Evolutionary conservation across 257 asterid species (phyloP).

Genomic region (Penstemon barbatus): DNA sequence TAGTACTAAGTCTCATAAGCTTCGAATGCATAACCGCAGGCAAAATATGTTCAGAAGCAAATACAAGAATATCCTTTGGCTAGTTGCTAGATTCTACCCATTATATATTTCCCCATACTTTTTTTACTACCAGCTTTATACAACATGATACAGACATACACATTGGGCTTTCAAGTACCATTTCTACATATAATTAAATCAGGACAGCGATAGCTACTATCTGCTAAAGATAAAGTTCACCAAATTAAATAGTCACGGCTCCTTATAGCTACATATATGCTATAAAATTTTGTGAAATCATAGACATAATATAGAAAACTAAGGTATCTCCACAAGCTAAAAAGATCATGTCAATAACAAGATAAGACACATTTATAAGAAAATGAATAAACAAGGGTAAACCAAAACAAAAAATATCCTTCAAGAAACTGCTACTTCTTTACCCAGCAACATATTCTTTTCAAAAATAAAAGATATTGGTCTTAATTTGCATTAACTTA

Average conservation of each 20-base stretch:
- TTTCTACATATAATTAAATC: neutral
- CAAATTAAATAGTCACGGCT: conserved; percentile 2
- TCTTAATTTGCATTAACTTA: conserved; percentile 30
- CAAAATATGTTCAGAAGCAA: neutral
- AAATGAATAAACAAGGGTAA: neutral
- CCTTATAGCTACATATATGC: neutral
- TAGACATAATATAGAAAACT: neutral
- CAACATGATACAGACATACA: conserved; percentile 1
- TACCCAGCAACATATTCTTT: conserved; percentile 3
- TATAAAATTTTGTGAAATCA: neutral
- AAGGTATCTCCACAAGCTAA: conserved; percentile 2
- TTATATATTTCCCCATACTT: neutral
- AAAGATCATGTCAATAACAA: neutral
- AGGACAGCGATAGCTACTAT: neutral
- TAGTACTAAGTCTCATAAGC: neutral
- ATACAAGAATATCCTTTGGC: neutral
- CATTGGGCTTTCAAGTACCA: neutral
- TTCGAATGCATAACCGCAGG: neutral
- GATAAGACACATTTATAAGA: neutral
- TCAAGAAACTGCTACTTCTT: neutral
- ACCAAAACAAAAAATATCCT: conserved; percentile 1
- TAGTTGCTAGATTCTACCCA: neutral
- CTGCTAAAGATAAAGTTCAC: neutral
- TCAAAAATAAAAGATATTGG: conserved; percentile 15
- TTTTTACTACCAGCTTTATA: neutral